These are phyloP conservation scores for Aspergillus oerlinghausenensis DNA, from an alignment of 2,329 filamentous ascomycete genomes.

Conservation along the genomic window DNA sequence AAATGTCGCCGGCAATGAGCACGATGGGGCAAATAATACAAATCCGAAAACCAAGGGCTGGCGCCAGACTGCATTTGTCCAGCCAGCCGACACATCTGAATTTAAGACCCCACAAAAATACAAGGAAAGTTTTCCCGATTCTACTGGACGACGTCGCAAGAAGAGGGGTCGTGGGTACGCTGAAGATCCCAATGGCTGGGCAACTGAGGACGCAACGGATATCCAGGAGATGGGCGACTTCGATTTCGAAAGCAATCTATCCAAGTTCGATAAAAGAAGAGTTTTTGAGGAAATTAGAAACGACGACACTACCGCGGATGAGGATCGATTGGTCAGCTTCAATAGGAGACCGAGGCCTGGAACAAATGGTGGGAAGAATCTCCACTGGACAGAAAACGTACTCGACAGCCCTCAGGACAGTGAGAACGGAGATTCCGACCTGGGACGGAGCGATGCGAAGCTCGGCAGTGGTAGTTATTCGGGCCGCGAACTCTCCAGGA, in stretches of 20 bases:
- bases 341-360: constrained; percentile 66
- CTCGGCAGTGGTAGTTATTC: constrained; percentile 46
- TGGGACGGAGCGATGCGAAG: constrained; percentile 37
- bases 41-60: constrained; percentile 57
- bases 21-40: constrained; percentile 28
- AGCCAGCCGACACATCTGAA: constrained; percentile 48
- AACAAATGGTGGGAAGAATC: constrained; percentile 77
- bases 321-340: constrained; percentile 83
- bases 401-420: constrained; percentile 69
- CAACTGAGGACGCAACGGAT: constrained; percentile 91
- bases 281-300: constrained; percentile 90
- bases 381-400: constrained; percentile 89
- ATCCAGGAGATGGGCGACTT: constrained; percentile 92
- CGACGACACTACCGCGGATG: constrained; percentile 83
- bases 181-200: constrained; percentile 75
- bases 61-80: constrained; percentile 63
- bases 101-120: constrained; percentile 21
- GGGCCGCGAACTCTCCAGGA: constrained; percentile 38
- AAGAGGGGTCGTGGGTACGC: constrained; percentile 42
- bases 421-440: constrained; percentile 62
- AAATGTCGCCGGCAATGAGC: constrained; percentile 33
- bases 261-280: constrained; percentile 89
- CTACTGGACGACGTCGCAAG: constrained; percentile 42
- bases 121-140: constrained; percentile 20
- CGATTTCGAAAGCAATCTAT: constrained; percentile 83